phyloP scores from a whole-genome alignment of 1,284 basidiomycete species.

The Leccinum pallidistipes region DNA sequence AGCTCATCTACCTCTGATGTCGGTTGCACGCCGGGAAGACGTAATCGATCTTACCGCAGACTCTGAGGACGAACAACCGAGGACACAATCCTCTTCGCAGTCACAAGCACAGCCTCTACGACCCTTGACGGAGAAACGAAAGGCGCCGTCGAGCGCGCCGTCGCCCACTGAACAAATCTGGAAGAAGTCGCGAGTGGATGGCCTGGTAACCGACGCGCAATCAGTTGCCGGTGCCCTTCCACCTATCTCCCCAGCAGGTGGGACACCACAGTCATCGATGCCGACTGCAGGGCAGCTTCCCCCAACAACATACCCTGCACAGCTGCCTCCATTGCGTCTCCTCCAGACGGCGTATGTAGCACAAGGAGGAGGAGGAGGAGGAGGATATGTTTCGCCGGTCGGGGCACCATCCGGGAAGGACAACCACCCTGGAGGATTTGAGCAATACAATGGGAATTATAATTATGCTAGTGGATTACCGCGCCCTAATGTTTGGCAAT shows the following conservation, averaged over 20 bases:
- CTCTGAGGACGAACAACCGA: slow-evolving; percentile 65
- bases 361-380: slow-evolving; percentile 15
- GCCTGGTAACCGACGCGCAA: slow-evolving; percentile 15
- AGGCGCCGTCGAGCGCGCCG: slow-evolving; percentile 47
- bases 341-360: slow-evolving; percentile 21
- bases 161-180: slow-evolving; percentile 65
- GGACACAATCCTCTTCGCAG: slow-evolving; percentile 34
- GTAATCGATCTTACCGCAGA: slow-evolving; percentile 82
- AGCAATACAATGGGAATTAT: slow-evolving; percentile 29
- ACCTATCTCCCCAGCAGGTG: slow-evolving; percentile 23
- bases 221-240: slow-evolving; percentile 16
- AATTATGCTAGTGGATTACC: slow-evolving; percentile 28
- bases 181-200: slow-evolving; percentile 67
- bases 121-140: slow-evolving; percentile 51
- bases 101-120: slow-evolving; percentile 24
- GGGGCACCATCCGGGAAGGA: slow-evolving; percentile 20
- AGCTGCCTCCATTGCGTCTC: slow-evolving; percentile 34
- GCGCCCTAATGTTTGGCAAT: slow-evolving; percentile 32
- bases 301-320: slow-evolving; percentile 22
- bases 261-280: slow-evolving; percentile 14
- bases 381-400: slow-evolving; percentile 28
- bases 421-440: slow-evolving; percentile 24
- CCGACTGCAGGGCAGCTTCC: slow-evolving; percentile 19
- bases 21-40: slow-evolving; percentile 35
- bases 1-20: slow-evolving; percentile 17